Evolutionary conservation across 164 flowering plant species (phyloP).

Genomic region (Stephania japonica): DNA sequence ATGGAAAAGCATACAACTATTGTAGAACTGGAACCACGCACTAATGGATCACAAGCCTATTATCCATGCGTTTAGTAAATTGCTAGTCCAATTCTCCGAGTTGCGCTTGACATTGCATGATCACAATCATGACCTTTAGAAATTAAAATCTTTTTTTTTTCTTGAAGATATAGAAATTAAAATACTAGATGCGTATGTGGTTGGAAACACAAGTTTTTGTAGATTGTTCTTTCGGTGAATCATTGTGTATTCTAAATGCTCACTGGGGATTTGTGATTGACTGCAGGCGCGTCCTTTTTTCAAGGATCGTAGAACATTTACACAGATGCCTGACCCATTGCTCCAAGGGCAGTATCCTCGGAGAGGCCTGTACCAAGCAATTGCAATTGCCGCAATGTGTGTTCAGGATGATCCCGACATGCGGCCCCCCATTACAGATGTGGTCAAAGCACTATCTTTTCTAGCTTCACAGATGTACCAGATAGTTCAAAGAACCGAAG

Average conservation of each 20-base stretch:
- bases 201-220: background rate
- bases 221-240: background rate
- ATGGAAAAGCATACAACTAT: too few relatives aligned
- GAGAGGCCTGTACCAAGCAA: conserved; percentile 82
- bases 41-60: too few relatives aligned
- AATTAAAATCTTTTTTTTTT: too few relatives aligned
- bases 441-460: conserved; percentile 72
- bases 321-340: conserved; percentile 73
- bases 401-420: conserved; percentile 82
- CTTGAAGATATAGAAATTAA: too few relatives aligned
- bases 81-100: too few relatives aligned
- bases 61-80: too few relatives aligned
- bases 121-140: too few relatives aligned
- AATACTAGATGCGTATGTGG: too few relatives aligned
- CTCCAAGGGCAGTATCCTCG: conserved; percentile 76
- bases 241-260: background rate
- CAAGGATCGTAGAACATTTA: conserved; percentile 62
- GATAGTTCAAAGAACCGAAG: conserved; percentile 35
- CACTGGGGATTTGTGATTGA: background rate
- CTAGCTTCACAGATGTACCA: conserved; percentile 64
- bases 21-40: too few relatives aligned
- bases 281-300: conserved; percentile 84
- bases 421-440: conserved; percentile 83
- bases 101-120: too few relatives aligned
- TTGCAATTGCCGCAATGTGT: conserved; percentile 92